phyloP scores from a whole-genome alignment of 306 rosid species.

The Pyrus pyrifolia region DNA sequence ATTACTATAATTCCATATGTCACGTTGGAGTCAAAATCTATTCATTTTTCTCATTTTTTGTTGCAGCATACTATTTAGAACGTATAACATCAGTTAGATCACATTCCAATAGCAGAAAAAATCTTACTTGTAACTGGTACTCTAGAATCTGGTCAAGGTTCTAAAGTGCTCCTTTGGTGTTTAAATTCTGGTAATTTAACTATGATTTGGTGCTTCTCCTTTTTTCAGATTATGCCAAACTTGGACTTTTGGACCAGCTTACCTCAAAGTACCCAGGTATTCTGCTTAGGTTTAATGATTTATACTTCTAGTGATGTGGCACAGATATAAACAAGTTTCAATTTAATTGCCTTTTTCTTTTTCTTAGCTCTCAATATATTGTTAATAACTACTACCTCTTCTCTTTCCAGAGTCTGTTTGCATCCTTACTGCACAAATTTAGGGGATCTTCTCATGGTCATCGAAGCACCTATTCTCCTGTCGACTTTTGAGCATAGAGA shows the following conservation, averaged over 20 bases:
- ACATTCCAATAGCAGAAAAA: neutral
- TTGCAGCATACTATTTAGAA: neutral
- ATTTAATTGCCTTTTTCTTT: neutral
- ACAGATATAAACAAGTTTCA: neutral
- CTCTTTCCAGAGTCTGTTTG: slow-evolving; percentile 45
- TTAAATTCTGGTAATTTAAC: slow-evolving; percentile 12
- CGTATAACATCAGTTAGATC: neutral
- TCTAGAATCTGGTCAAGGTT: neutral
- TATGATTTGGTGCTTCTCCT: slow-evolving; percentile 13
- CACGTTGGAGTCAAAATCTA: neutral
- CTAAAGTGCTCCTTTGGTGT: slow-evolving; percentile 1
- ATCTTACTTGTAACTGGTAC: neutral
- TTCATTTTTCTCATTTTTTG: too few relatives aligned
- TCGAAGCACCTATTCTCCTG: slow-evolving; percentile 71
- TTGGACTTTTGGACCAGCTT: slow-evolving; percentile 71
- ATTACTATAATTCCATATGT: neutral
- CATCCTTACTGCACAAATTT: slow-evolving; percentile 55
- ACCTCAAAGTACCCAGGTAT: slow-evolving; percentile 68
- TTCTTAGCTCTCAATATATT: neutral
- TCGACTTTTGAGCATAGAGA: slow-evolving; percentile 54
- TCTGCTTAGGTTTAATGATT: neutral
- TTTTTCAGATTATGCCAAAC: slow-evolving; percentile 65
- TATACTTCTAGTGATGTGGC: neutral
- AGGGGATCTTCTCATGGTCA: slow-evolving; percentile 68
- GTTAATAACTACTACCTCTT: slow-evolving; percentile 1